Conservation (phyloP, 1,284 basidiomycete genomes). For the Sphaerobolus stellatus region DNA sequence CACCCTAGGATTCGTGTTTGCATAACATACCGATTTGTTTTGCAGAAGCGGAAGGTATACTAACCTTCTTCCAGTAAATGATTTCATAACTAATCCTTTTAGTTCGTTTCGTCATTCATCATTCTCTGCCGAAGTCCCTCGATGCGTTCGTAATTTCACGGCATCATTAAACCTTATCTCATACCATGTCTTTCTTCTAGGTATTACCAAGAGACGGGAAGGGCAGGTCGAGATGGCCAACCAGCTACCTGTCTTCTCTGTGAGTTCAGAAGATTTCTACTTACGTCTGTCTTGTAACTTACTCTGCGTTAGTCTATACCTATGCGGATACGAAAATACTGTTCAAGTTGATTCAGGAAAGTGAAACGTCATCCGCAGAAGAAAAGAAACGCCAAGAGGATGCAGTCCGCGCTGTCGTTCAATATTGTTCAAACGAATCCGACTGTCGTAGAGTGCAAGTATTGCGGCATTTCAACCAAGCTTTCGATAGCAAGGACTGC, state of each 20-base stretch:
- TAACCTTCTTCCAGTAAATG: constrained; percentile 4
- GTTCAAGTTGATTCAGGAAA: constrained; percentile 50
- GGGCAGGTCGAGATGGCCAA: constrained; percentile 78
- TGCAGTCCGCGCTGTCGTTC: constrained; percentile 57
- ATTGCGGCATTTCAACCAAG: constrained; percentile 64
- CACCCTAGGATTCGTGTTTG: background rate
- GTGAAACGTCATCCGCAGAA: constrained; percentile 32
- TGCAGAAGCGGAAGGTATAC: constrained; percentile 10
- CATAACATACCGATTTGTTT: background rate
- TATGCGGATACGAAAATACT: constrained; percentile 52
- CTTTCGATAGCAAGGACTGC: constrained; percentile 56
- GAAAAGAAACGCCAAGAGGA: constrained; percentile 60
- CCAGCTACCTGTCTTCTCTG: constrained; percentile 63
- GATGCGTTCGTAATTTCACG: constrained; percentile 47
- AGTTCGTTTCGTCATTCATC: constrained; percentile 82
- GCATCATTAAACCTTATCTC: constrained; percentile 11
- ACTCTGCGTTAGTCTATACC: constrained; percentile 47
- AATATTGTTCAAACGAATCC: constrained; percentile 79
- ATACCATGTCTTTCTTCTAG: constrained; percentile 30
- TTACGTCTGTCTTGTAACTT: background rate
- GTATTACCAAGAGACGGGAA: constrained; percentile 84
- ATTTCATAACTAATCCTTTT: background rate
- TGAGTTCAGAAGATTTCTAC: constrained; percentile 25
- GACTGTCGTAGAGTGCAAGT: constrained; percentile 88
- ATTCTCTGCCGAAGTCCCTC: constrained; percentile 65